phyloP scores from a whole-genome alignment of 139 green algal species.

The Asterochloris erici region DNA sequence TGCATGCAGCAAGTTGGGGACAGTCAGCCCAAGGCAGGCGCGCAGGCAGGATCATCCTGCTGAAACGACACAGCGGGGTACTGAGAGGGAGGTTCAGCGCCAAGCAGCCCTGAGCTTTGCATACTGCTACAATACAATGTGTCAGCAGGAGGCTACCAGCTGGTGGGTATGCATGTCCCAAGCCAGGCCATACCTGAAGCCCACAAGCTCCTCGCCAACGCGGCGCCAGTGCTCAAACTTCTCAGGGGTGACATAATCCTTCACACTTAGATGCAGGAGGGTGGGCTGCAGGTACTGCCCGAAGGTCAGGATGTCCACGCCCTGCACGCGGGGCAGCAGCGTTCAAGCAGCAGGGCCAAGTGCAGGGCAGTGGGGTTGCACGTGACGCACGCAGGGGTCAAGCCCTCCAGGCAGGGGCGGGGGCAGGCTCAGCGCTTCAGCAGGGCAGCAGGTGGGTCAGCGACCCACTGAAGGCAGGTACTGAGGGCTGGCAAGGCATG shows the following conservation, averaged over 20 bases:
- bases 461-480: neutral
- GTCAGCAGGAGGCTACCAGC: neutral
- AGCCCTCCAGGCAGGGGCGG: too few species aligned
- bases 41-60: neutral
- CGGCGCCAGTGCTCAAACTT: slow-evolving; percentile 90
- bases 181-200: slow-evolving; percentile 59
- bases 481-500: neutral
- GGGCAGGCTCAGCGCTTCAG: too few species aligned
- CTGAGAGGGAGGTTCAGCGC: neutral
- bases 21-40: neutral
- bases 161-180: neutral
- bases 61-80: neutral
- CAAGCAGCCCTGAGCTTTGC: too few species aligned
- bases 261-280: slow-evolving; percentile 81
- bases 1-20: neutral
- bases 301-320: slow-evolving; percentile 92
- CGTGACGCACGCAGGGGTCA: too few species aligned
- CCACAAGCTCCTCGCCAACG: slow-evolving; percentile 82
- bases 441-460: too few species aligned
- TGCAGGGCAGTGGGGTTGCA: neutral
- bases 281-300: slow-evolving; percentile 99
- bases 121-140: too few species aligned
- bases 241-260: slow-evolving; percentile 88
- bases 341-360: neutral
- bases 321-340: slow-evolving; percentile 13